Base-by-base conservation (phyloP, 2,329 filamentous ascomycete species). In the Alternaria sp. region DNA sequence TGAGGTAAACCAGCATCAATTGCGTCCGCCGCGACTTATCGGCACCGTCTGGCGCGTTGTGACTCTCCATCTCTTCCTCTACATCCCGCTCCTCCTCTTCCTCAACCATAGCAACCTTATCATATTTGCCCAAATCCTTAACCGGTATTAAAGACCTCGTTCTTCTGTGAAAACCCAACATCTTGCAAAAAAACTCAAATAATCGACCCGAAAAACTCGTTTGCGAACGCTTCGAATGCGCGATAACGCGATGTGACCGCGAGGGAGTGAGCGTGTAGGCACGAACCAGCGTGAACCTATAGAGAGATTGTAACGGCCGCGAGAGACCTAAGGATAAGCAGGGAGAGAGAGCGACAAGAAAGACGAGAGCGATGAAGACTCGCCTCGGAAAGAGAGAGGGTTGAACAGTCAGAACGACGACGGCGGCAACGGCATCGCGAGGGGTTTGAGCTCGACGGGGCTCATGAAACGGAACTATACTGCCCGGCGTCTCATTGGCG, bases 131-230 rank as follows among this genome's bases (percentile, higher is more conserved):
- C 52, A 82, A 63, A 61, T 80, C 76, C 68, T 80, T 81, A 44
- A 83, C 80, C 15, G 81, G 79, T 57, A 83, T 82, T 64, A 83
- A 69, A 23, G 77, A 81, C 59, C 81, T 76, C 59, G 75, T 79
- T 54, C 81, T 75, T 64, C 75, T 75, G 70, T 83, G 81, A 66
- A 82, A 82, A 23, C 80, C 80, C 68, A 83, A 77, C 81, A 83
- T 83, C 13, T 62, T 79, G 68, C 45, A 62, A 63, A 6, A 32
- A 54, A 54, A 57, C 12, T 46, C 52, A 60, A 59, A 57, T 36
- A 54, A 54, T 13, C 19, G 26, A 62, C 30, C 47, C 11, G 45
- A 54, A 64, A 45, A 58, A 54, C 44, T 51, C 30, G 17, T 28
- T 43, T 58, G 15, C 44, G 46, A 49, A 45, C 36, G 62, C 49